Evolutionary conservation across 2,329 filamentous ascomycete species (phyloP).

Genomic region (Alternaria ethzedia): DNA sequence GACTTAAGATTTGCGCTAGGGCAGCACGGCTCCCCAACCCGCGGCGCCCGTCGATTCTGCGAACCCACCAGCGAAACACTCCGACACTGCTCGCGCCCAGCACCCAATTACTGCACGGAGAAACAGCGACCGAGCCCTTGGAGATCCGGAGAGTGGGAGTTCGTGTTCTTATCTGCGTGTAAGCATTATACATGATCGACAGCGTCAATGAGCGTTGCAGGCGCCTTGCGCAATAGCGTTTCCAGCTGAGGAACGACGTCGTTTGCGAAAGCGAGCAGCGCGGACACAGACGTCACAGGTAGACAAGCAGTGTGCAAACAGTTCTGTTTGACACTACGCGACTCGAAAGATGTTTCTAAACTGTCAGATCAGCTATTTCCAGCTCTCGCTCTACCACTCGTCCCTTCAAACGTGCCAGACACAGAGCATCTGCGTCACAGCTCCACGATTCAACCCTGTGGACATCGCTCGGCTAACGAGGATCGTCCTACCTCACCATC

Average conservation of each 20-base stretch:
- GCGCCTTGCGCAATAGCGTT: background rate
- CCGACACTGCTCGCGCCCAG: background rate
- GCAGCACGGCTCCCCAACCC: conserved; percentile 6
- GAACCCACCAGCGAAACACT: conserved; percentile 8
- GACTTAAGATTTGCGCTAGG: background rate
- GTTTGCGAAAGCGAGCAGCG: background rate
- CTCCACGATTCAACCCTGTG: background rate
- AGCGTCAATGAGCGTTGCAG: background rate
- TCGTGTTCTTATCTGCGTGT: background rate
- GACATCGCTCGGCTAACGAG: background rate
- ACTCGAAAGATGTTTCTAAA: background rate
- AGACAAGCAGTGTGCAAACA: background rate
- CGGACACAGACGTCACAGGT: background rate
- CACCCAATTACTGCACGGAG: background rate
- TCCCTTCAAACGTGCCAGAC: background rate
- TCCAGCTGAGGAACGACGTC: background rate
- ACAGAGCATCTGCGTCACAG: background rate
- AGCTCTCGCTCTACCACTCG: background rate
- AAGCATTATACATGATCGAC: background rate
- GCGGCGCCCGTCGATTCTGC: conserved; percentile 4
- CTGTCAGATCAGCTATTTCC: background rate
- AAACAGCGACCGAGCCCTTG: background rate
- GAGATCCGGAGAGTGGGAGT: background rate
- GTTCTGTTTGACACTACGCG: background rate
- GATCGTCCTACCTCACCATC: background rate